These are phyloP conservation scores for Chalciporus pseudorubinellus DNA, from an alignment of 768 basidiomycete species.

Conservation along the genomic window DNA sequence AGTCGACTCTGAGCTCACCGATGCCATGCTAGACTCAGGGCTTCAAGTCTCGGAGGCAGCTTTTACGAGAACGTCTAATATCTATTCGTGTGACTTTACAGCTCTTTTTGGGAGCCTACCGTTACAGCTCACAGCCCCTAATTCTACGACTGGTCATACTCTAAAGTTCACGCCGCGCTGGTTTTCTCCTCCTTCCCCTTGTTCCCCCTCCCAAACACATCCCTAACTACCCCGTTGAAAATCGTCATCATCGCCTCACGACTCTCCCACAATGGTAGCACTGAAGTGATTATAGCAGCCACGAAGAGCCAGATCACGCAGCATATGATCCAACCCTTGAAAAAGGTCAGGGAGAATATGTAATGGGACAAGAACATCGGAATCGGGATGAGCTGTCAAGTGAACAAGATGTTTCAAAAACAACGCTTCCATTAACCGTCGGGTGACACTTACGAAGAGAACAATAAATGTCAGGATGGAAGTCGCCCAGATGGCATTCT, in stretches of 20 bases:
- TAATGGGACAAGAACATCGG: constrained; percentile 20
- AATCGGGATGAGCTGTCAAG: constrained; percentile 11
- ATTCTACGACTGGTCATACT: too few relatives aligned
- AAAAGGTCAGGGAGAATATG: constrained; percentile 14
- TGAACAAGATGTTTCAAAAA: too few relatives aligned
- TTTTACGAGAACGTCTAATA: too few relatives aligned
- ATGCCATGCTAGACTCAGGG: too few relatives aligned
- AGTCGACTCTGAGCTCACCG: constrained; percentile 22
- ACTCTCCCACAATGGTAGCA: constrained; percentile 19
- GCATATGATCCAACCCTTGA: constrained; percentile 17
- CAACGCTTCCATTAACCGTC: too few relatives aligned
- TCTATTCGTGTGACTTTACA: too few relatives aligned
- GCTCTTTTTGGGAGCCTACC: too few relatives aligned
- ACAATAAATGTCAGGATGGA: constrained; percentile 14
- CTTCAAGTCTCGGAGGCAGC: too few relatives aligned
- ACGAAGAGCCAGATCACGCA: constrained; percentile 18
- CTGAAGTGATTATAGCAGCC: constrained; percentile 15
- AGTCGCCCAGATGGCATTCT: constrained; percentile 14
- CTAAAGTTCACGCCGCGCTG: too few relatives aligned
- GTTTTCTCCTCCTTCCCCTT: too few relatives aligned
- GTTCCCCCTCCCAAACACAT: constrained; percentile 1
- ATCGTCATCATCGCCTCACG: constrained; percentile 12
- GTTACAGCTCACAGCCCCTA: too few relatives aligned
- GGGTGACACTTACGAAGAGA: constrained; percentile 1
- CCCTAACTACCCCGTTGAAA: constrained; percentile 8